phyloP scores from a whole-genome alignment of 495 filamentous ascomycete genomes.

The Pyronema omphalodes region DNA sequence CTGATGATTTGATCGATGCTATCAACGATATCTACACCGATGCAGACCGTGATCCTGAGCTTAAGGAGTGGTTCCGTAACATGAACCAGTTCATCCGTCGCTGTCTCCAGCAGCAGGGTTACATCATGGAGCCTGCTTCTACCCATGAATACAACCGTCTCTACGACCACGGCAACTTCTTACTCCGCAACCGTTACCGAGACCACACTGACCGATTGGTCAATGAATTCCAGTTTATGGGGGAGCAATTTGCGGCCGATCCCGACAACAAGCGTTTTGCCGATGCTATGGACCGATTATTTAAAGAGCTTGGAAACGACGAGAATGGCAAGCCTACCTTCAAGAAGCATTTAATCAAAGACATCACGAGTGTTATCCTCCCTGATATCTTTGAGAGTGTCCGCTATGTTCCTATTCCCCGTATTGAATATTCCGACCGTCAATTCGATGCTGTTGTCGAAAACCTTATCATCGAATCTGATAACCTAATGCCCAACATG shows the following conservation, averaged over 20 bases:
- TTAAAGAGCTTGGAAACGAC: slow-evolving; percentile 70
- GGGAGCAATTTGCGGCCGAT: slow-evolving; percentile 74
- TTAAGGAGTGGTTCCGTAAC: slow-evolving; percentile 74
- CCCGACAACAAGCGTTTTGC: slow-evolving; percentile 66
- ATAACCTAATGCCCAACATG: slow-evolving; percentile 93
- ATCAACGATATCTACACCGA: slow-evolving; percentile 81
- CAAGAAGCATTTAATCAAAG: slow-evolving; percentile 81
- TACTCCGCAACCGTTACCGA: slow-evolving; percentile 76
- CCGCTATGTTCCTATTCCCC: slow-evolving; percentile 81
- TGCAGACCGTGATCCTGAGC: slow-evolving; percentile 72
- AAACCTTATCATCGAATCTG: slow-evolving; percentile 86
- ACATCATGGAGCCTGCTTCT: slow-evolving; percentile 68
- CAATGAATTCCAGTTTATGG: slow-evolving; percentile 79
- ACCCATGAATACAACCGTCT: slow-evolving; percentile 67
- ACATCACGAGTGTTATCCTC: slow-evolving; percentile 70
- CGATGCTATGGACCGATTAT: slow-evolving; percentile 60
- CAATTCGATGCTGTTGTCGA: slow-evolving; percentile 78
- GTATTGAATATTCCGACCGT: slow-evolving; percentile 80
- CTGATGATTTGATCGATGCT: slow-evolving; percentile 66
- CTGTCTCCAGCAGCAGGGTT: slow-evolving; percentile 76
- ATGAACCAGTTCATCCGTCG: slow-evolving; percentile 61
- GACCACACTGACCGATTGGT: slow-evolving; percentile 71
- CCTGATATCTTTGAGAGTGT: slow-evolving; percentile 71
- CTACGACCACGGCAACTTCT: slow-evolving; percentile 71
- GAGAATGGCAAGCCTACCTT: slow-evolving; percentile 68